A percentile compares a stretch with the other conserved stretches of the same genome.
Conservation (phyloP, 306 rosid species). For the Corylus heterophylla region DNA sequence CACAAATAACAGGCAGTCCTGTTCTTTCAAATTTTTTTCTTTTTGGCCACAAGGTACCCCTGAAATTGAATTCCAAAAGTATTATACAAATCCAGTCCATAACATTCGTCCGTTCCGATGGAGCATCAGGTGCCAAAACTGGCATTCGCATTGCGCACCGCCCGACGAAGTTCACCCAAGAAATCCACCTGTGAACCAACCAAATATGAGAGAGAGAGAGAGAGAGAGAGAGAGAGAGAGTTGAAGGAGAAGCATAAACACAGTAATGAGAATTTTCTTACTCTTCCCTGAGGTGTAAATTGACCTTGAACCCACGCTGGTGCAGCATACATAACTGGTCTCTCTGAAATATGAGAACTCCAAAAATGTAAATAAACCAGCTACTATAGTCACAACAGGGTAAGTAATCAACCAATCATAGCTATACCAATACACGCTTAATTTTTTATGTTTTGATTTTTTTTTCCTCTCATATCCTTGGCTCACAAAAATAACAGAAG, state of each 20-base stretch:
- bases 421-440: not conserved
- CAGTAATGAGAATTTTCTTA: not conserved
- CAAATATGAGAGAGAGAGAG: conserved; percentile 13
- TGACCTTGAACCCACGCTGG: conserved; percentile 59
- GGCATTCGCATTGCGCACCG: conserved; percentile 36
- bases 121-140: conserved; percentile 33
- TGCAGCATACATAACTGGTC: conserved; percentile 52
- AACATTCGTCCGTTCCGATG: not conserved
- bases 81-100: conserved; percentile 26
- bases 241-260: not conserved
- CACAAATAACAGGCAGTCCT: not conserved
- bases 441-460: not conserved
- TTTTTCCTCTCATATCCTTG: not conserved
- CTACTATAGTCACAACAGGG: not conserved
- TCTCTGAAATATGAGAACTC: conserved; percentile 50
- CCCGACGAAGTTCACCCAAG: conserved; percentile 66
- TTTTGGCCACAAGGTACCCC: not conserved
- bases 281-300: conserved; percentile 56
- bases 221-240: no score
- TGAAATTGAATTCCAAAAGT: not conserved
- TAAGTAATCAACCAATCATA: not conserved
- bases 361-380: not conserved
- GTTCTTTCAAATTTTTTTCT: no score
- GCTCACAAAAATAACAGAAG: not conserved
- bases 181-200: conserved; percentile 53